Percentiles rank a stretch among this genome's conserved stretches.
Conservation (phyloP, 129 eudicot species). For the Smallanthus sonchifolius region DNA sequence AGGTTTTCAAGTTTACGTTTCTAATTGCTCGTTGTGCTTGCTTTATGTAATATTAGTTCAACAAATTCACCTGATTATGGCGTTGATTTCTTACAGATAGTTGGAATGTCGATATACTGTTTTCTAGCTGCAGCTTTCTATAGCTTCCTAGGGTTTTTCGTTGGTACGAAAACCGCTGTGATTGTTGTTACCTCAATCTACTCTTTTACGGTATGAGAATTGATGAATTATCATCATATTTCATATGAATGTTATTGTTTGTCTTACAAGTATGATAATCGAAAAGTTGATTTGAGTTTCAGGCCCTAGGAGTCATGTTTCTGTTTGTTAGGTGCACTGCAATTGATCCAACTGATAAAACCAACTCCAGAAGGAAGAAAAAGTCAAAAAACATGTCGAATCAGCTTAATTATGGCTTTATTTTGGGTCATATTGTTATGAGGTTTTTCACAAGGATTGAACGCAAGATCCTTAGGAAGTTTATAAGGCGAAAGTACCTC, state of each 20-base stretch:
- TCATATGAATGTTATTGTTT: background rate
- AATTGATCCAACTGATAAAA: constrained; percentile 65
- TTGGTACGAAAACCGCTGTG: constrained; percentile 54
- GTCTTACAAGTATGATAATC: background rate
- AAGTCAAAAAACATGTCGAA: background rate
- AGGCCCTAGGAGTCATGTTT: constrained; percentile 71
- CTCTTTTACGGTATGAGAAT: constrained; percentile 49
- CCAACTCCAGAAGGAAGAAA: constrained; percentile 45
- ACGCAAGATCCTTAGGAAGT: constrained; percentile 65
- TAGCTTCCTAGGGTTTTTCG: constrained; percentile 69
- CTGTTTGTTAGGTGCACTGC: constrained; percentile 75
- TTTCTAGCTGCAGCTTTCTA: constrained; percentile 69
- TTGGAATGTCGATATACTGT: constrained; percentile 64
- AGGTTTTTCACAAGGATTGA: constrained; percentile 69
- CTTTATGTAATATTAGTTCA: background rate
- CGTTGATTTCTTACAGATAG: constrained; percentile 49
- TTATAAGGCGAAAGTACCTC: constrained; percentile 67
- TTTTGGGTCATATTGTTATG: constrained; percentile 50
- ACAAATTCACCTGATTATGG: background rate
- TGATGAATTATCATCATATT: background rate
- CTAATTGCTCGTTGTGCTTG: background rate
- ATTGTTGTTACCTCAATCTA: constrained; percentile 49
- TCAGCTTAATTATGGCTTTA: constrained; percentile 59
- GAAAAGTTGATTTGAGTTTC: constrained; percentile 20
- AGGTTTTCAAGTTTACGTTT: constrained; percentile 34